phyloP scores from a whole-genome alignment of 1,139 yeast species.

The Scheffersomyces segobiensis region DNA sequence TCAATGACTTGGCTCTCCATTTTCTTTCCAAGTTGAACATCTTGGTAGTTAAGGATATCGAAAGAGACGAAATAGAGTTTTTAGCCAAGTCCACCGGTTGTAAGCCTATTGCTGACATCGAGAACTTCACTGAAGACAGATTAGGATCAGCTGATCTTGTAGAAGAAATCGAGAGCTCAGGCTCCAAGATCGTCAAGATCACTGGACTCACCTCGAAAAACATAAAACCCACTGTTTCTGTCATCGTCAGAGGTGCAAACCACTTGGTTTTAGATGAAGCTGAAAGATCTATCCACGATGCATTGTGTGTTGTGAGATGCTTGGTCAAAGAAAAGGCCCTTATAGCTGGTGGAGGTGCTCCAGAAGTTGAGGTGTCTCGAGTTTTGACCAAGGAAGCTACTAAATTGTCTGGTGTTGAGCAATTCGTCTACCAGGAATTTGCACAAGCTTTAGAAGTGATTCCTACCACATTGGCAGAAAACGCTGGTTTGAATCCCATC shows the following conservation, averaged over 20 bases:
- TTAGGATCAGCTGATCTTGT: slow-evolving; percentile 89
- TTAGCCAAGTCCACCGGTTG: slow-evolving; percentile 90
- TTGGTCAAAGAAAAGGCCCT: slow-evolving; percentile 90
- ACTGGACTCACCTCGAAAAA: slow-evolving; percentile 72
- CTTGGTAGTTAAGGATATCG: slow-evolving; percentile 92
- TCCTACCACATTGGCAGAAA: slow-evolving; percentile 96
- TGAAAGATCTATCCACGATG: slow-evolving; percentile 96
- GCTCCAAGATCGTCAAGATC: slow-evolving; percentile 86
- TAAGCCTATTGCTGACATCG: slow-evolving; percentile 95
- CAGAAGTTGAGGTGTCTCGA: slow-evolving; percentile 92
- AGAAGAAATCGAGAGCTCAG: slow-evolving; percentile 90
- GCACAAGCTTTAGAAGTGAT: slow-evolving; percentile 95
- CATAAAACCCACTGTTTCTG: slow-evolving; percentile 77
- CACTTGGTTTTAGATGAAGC: slow-evolving; percentile 88
- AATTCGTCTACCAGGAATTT: slow-evolving; percentile 92
- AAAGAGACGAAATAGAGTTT: slow-evolving; percentile 95
- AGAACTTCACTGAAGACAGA: slow-evolving; percentile 87
- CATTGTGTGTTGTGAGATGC: slow-evolving; percentile 94
- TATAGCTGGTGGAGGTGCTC: slow-evolving; percentile 99
- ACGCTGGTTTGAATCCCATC: slow-evolving; percentile 94
- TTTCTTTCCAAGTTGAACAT: slow-evolving; percentile 90
- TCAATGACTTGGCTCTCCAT: slow-evolving; percentile 92
- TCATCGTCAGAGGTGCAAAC: slow-evolving; percentile 95
- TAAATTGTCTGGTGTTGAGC: slow-evolving; percentile 83
- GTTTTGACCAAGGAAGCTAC: slow-evolving; percentile 76